A percentile compares a stretch with the other conserved stretches of the same genome.
Evolutionary conservation across 495 filamentous ascomycete genomes (phyloP).

Genomic region (Tetracladium setigerum): DNA sequence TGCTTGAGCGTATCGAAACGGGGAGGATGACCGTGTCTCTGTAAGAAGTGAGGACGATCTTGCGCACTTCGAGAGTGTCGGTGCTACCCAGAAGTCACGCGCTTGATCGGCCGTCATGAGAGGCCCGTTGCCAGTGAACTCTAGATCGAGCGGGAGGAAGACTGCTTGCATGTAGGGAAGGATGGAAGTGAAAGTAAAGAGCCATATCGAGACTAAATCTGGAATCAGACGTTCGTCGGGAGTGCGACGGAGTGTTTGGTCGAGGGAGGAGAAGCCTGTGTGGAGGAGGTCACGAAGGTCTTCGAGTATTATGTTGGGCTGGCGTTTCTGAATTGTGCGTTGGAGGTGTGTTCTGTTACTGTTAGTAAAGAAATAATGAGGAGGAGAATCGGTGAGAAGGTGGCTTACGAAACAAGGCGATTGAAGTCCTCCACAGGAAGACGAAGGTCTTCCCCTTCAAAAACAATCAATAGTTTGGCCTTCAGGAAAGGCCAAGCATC

Average conservation of each 20-base stretch:
- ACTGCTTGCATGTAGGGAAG: constrained; percentile 94
- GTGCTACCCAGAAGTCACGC: constrained; percentile 74
- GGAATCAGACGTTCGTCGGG: constrained; percentile 80
- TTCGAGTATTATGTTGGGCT: constrained; percentile 61
- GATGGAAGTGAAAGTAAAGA: constrained; percentile 80
- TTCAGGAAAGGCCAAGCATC: constrained; percentile 96
- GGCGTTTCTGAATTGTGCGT: constrained; percentile 61
- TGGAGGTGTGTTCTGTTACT: constrained; percentile 57
- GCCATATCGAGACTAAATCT: constrained; percentile 86
- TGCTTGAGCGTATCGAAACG: constrained; percentile 78
- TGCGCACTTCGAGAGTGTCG: constrained; percentile 70
- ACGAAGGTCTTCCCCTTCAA: constrained; percentile 85
- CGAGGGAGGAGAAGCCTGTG: constrained; percentile 79
- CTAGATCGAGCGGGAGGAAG: constrained; percentile 87
- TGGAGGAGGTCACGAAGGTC: constrained; percentile 73
- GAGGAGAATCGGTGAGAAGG: constrained; percentile 12
- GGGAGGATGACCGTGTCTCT: constrained; percentile 78
- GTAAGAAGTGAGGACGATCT: constrained; percentile 83
- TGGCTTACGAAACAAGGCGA: constrained; percentile 55
- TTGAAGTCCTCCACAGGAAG: constrained; percentile 94
- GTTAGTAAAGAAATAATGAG: constrained; percentile 6
- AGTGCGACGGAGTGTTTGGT: constrained; percentile 66
- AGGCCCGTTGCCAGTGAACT: constrained; percentile 78
- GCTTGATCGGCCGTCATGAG: constrained; percentile 71
- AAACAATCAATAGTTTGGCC: constrained; percentile 79